phyloP scores from a whole-genome alignment of 2,329 filamentous ascomycete genomes.

The Penicillium sp. region DNA sequence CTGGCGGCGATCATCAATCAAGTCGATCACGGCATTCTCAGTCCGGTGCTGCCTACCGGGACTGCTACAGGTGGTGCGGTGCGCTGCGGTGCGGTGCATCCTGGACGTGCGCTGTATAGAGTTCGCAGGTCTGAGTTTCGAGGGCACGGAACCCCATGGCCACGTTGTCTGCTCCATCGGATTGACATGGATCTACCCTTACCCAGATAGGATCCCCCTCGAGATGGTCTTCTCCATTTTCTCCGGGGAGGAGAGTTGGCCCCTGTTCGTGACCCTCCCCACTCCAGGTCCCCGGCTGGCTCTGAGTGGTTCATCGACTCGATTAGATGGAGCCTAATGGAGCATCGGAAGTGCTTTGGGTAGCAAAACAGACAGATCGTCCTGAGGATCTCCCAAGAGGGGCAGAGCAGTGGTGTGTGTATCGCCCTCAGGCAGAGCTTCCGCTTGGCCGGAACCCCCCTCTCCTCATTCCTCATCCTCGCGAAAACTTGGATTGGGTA shows the following conservation, averaged over 20 bases:
- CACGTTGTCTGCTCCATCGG: slow-evolving; percentile 19
- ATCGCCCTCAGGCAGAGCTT: not conserved
- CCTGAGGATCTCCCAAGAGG: not conserved
- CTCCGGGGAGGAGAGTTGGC: slow-evolving; percentile 5
- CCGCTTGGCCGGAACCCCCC: slow-evolving; percentile 5
- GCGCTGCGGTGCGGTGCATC: not conserved
- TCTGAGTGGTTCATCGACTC: slow-evolving; percentile 5
- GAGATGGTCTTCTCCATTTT: slow-evolving; percentile 1
- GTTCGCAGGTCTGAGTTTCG: slow-evolving; percentile 5
- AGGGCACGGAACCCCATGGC: slow-evolving; percentile 7
- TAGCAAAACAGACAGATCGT: slow-evolving; percentile 1
- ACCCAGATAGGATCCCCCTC: not conserved
- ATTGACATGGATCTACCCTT: slow-evolving; percentile 7
- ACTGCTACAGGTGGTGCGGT: not conserved
- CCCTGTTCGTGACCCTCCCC: not conserved
- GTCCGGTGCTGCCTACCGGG: not conserved
- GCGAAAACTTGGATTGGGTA: not conserved
- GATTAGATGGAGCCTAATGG: slow-evolving; percentile 2
- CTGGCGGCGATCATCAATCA: slow-evolving; percentile 8
- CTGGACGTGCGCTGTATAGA: slow-evolving; percentile 6
- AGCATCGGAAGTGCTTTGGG: slow-evolving; percentile 4
- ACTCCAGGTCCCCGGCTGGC: slow-evolving; percentile 1
- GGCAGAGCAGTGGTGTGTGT: slow-evolving; percentile 2
- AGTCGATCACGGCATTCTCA: slow-evolving; percentile 3
- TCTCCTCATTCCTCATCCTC: not conserved